These are phyloP conservation scores for Neofusicoccum parvum DNA, from an alignment of 2,329 filamentous ascomycete genomes.

Conservation along the genomic window DNA sequence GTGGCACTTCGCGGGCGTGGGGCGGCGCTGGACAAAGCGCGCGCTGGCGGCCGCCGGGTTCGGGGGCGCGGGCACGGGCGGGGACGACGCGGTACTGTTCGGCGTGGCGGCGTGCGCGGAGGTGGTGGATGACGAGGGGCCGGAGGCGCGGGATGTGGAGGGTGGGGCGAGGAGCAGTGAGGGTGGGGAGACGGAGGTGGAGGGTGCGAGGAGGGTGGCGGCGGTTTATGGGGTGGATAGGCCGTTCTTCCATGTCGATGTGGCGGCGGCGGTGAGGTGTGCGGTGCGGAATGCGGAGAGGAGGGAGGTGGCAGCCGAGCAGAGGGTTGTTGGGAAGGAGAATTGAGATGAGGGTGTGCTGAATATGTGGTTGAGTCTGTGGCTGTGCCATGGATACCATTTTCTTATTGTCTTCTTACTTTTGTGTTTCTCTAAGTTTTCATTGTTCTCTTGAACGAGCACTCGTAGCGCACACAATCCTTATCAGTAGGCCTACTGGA, in stretches of 20 bases:
- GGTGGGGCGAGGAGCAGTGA: too few species aligned
- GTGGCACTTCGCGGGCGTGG: conserved; percentile 54
- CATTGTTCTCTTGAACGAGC: too few species aligned
- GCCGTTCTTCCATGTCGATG: conserved; percentile 63
- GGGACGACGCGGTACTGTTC: not conserved
- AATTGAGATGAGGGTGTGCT: not conserved
- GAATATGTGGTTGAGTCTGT: not conserved
- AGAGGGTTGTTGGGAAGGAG: not conserved
- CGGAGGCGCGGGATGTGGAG: not conserved
- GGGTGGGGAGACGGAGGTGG: not conserved
- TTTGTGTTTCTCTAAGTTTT: too few species aligned
- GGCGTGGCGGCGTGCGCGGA: conserved; percentile 1
- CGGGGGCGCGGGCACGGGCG: conserved; percentile 42
- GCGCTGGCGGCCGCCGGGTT: conserved; percentile 60
- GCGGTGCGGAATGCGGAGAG: conserved; percentile 75
- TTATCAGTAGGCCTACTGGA: too few species aligned
- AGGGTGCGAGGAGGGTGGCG: not conserved
- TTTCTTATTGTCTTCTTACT: too few species aligned
- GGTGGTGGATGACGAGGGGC: not conserved
- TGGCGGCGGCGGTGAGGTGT: conserved; percentile 58
- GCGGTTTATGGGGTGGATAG: conserved; percentile 29
- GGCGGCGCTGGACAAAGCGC: conserved; percentile 50
- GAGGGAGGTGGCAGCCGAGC: not conserved
- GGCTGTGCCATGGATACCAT: not conserved
- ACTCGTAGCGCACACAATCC: too few species aligned